Percentiles rank a stretch among this genome's conserved stretches.
phyloP scores from a whole-genome alignment of 2,329 filamentous ascomycete genomes.

The Stromatinia cepivora region DNA sequence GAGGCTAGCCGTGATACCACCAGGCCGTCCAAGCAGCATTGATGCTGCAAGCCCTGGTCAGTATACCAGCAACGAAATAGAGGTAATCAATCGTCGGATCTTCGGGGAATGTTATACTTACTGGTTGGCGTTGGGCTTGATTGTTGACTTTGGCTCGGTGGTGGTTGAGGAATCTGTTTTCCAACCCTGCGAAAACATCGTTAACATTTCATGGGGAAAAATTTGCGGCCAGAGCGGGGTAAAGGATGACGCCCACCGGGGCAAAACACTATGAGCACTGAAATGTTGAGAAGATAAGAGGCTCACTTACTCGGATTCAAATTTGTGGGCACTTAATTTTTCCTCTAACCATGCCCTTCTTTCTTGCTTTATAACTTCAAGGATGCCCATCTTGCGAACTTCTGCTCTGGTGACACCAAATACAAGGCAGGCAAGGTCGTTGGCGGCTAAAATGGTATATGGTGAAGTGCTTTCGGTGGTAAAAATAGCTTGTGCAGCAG shows the following conservation, averaged over 20 bases:
- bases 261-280: not conserved
- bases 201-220: slow-evolving; percentile 8
- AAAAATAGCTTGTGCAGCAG: slow-evolving; percentile 93
- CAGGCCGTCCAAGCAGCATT: slow-evolving; percentile 68
- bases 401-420: slow-evolving; percentile 98
- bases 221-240: not conserved
- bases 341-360: slow-evolving; percentile 85
- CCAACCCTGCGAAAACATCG: slow-evolving; percentile 25
- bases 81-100: not conserved
- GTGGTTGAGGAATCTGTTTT: slow-evolving; percentile 30
- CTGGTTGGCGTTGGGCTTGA: slow-evolving; percentile 39
- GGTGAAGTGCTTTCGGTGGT: slow-evolving; percentile 88
- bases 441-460: slow-evolving; percentile 95
- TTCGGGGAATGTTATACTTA: not conserved
- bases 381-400: slow-evolving; percentile 88
- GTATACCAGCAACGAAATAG: slow-evolving; percentile 8
- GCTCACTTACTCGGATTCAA: slow-evolving; percentile 42
- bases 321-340: slow-evolving; percentile 69
- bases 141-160: slow-evolving; percentile 35
- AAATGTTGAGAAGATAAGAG: not conserved
- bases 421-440: slow-evolving; percentile 94
- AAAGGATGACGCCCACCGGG: not conserved
- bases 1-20: slow-evolving; percentile 78
- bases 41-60: slow-evolving; percentile 40
- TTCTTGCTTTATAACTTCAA: slow-evolving; percentile 92